Percentiles rank a stretch among this genome's conserved stretches.
These are phyloP conservation scores for Gracilaria vermiculophylla DNA, from an alignment of 23 red algal genomes.

Conservation along the genomic window DNA sequence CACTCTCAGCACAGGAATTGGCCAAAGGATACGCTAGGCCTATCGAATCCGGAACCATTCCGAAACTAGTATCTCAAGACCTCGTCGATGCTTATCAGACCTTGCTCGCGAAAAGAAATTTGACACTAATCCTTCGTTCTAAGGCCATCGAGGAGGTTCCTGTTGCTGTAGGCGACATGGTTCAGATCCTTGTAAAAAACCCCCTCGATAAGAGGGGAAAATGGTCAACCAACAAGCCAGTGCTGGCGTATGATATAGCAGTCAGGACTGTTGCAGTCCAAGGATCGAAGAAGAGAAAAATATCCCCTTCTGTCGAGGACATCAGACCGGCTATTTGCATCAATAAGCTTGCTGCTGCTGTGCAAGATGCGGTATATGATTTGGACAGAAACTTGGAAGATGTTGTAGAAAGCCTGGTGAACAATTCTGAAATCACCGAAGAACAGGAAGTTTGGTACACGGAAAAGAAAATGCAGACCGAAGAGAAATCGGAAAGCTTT, in stretches of 20 bases:
- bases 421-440: background rate
- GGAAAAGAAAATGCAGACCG: too few species aligned
- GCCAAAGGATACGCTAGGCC: slow-evolving; percentile 30
- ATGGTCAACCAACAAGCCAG: background rate
- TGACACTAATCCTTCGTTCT: slow-evolving; percentile 33
- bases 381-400: background rate
- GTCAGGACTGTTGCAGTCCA: background rate
- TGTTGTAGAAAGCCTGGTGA: background rate
- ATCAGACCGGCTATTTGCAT: background rate
- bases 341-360: slow-evolving; percentile 4
- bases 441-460: background rate
- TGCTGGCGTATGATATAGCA: background rate
- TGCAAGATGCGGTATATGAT: slow-evolving; percentile 7
- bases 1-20: background rate
- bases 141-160: slow-evolving; percentile 7
- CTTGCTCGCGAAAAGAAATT: slow-evolving; percentile 1
- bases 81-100: background rate
- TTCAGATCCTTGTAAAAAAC: slow-evolving; percentile 5
- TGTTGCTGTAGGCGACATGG: background rate
- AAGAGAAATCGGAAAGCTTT: background rate
- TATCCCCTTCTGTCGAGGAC: background rate
- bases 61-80: background rate
- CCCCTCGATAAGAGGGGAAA: background rate
- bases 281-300: background rate
- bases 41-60: background rate